phyloP scores from a whole-genome alignment of 345 rosid genomes.

The Pistacia vera region DNA sequence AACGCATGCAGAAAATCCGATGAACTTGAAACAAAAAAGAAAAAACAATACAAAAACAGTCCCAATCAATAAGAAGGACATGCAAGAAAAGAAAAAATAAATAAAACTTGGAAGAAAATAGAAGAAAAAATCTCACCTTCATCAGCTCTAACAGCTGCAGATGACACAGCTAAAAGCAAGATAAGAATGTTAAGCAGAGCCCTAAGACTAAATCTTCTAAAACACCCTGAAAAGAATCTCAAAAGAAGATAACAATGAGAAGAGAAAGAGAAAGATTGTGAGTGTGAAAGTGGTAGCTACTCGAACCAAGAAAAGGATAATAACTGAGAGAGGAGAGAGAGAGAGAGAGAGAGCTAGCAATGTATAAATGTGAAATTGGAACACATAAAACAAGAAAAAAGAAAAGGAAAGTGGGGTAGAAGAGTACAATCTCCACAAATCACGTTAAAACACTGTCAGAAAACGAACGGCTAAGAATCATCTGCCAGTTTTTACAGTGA shows the following conservation, averaged over 20 bases:
- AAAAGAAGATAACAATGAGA: slow-evolving; percentile 16
- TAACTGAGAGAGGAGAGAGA: too few relatives aligned
- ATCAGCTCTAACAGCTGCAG: slow-evolving; percentile 41
- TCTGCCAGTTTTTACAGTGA: slow-evolving; percentile 8
- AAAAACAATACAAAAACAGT: not conserved
- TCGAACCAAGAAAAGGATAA: slow-evolving; percentile 5
- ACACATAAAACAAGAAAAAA: not conserved
- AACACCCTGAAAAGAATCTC: slow-evolving; percentile 22
- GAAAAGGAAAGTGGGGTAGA: slow-evolving; percentile 30
- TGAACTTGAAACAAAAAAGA: not conserved
- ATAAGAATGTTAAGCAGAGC: slow-evolving; percentile 28
- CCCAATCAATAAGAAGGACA: not conserved
- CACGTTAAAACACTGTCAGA: slow-evolving; percentile 38
- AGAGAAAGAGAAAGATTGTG: slow-evolving; percentile 12
- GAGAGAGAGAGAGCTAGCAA: not conserved
- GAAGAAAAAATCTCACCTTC: slow-evolving; percentile 45
- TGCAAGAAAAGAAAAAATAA: not conserved
- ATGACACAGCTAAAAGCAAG: slow-evolving; percentile 38
- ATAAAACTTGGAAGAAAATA: not conserved
- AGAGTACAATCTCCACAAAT: slow-evolving; percentile 19
- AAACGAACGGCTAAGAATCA: slow-evolving; percentile 22
- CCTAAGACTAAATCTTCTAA: slow-evolving; percentile 19
- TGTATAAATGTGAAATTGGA: slow-evolving; percentile 10
- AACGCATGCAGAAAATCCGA: not conserved
- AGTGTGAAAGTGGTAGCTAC: slow-evolving; percentile 22